Percentiles rank a stretch among this genome's conserved stretches.
Evolutionary conservation across 1,284 basidiomycete species (phyloP).

Genomic region (Fomitopsis pinicola): DNA sequence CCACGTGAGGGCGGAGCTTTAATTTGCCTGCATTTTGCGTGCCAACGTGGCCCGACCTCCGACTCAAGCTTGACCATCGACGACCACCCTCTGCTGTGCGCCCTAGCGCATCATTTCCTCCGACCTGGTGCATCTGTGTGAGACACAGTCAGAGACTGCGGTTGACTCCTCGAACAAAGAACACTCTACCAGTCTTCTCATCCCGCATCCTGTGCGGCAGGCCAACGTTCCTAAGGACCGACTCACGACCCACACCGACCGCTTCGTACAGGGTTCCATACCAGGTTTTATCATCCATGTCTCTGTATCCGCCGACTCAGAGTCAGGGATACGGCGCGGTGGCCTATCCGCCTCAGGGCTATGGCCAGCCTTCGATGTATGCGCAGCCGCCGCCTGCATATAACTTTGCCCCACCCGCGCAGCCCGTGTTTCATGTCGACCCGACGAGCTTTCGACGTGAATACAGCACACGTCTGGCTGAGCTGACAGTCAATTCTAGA

Average conservation of each 20-base stretch:
- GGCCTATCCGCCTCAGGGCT: conserved; percentile 38
- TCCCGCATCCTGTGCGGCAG: conserved; percentile 6
- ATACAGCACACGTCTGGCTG: conserved; percentile 72
- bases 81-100: conserved; percentile 33
- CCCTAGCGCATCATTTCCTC: conserved; percentile 6
- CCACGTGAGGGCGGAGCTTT: conserved; percentile 24
- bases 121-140: conserved; percentile 16
- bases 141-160: conserved; percentile 22
- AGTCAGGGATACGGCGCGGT: conserved; percentile 36
- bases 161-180: conserved; percentile 7
- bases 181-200: conserved; percentile 3
- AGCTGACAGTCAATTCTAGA: conserved; percentile 93
- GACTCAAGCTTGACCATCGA: conserved; percentile 43
- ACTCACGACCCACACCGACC: neutral
- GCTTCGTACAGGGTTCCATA: neutral
- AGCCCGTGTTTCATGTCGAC: conserved; percentile 51
- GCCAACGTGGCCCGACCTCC: conserved; percentile 18
- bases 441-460: conserved; percentile 79
- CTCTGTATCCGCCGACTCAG: conserved; percentile 46
- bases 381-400: conserved; percentile 36
- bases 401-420: conserved; percentile 32
- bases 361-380: conserved; percentile 34
- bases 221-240: neutral
- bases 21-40: conserved; percentile 20
- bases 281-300: conserved; percentile 32